These are phyloP conservation scores for Beauveria varroae DNA, from an alignment of 2,329 filamentous ascomycete genomes.

Conservation along the genomic window DNA sequence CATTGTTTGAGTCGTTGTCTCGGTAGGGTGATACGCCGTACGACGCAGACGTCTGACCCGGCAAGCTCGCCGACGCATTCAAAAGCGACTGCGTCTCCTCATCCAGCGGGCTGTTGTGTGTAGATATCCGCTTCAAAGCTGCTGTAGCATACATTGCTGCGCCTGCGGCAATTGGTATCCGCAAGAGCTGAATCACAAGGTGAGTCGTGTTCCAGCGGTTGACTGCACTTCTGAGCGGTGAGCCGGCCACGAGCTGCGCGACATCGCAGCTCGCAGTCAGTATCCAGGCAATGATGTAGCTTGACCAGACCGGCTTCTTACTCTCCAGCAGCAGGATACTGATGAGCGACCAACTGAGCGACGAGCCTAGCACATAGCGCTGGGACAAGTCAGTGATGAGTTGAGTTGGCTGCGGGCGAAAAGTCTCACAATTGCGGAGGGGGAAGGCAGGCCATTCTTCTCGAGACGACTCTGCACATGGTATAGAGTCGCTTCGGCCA, in stretches of 20 bases:
- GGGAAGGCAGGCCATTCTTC: not conserved
- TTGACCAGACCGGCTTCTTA: not conserved
- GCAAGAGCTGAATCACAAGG: not conserved
- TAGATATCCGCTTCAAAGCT: not conserved
- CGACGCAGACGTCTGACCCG: not conserved
- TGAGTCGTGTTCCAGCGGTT: not conserved
- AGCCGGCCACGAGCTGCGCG: not conserved
- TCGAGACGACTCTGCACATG: not conserved
- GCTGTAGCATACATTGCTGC: not conserved
- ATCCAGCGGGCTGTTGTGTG: not conserved
- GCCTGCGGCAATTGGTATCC: not conserved
- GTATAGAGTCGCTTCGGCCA: not conserved
- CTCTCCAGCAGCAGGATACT: not conserved
- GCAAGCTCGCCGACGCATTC: not conserved
- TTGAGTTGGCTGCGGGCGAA: too few species aligned
- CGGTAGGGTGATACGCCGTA: not conserved
- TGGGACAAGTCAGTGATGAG: not conserved
- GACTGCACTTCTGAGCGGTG: not conserved
- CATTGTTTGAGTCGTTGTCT: not conserved
- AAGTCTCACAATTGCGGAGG: not conserved
- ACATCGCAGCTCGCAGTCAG: not conserved
- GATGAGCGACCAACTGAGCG: not conserved
- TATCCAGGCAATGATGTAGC: not conserved
- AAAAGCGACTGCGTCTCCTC: conserved; percentile 1
- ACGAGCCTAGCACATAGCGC: not conserved